phyloP scores from a whole-genome alignment of 306 rosid genomes.

The Rosa persica region DNA sequence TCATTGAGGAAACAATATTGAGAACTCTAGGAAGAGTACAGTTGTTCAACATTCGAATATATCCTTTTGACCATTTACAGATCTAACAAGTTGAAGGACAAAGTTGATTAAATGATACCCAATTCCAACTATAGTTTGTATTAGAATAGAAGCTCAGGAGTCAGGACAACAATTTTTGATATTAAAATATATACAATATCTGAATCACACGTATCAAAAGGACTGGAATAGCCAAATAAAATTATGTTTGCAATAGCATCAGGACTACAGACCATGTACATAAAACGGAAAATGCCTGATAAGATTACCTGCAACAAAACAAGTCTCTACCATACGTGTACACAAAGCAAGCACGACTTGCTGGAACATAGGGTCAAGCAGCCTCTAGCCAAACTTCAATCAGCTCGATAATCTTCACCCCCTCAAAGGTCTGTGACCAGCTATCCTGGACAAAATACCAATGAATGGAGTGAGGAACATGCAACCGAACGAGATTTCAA shows the following conservation, averaged over 20 bases:
- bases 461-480: slow-evolving; percentile 18
- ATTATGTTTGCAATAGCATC: slow-evolving; percentile 16
- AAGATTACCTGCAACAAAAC: slow-evolving; percentile 47
- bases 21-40: not conserved
- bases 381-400: slow-evolving; percentile 27
- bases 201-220: slow-evolving; percentile 8
- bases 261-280: slow-evolving; percentile 1
- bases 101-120: not conserved
- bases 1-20: not conserved
- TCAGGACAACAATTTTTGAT: not conserved
- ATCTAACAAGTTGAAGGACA: not conserved
- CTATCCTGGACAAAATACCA: slow-evolving; percentile 31
- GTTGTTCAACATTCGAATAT: not conserved
- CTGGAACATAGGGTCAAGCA: slow-evolving; percentile 23
- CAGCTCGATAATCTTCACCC: slow-evolving; percentile 26
- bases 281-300: slow-evolving; percentile 9
- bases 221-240: not conserved
- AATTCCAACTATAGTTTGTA: not conserved
- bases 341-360: slow-evolving; percentile 35
- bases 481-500: slow-evolving; percentile 10
- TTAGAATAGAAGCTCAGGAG: not conserved
- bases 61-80: not conserved
- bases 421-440: slow-evolving; percentile 3
- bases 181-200: slow-evolving; percentile 7
- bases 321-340: slow-evolving; percentile 26